Conservation (phyloP, 2,329 filamentous ascomycete genomes). For the Sclerotinia glacialis region DNA sequence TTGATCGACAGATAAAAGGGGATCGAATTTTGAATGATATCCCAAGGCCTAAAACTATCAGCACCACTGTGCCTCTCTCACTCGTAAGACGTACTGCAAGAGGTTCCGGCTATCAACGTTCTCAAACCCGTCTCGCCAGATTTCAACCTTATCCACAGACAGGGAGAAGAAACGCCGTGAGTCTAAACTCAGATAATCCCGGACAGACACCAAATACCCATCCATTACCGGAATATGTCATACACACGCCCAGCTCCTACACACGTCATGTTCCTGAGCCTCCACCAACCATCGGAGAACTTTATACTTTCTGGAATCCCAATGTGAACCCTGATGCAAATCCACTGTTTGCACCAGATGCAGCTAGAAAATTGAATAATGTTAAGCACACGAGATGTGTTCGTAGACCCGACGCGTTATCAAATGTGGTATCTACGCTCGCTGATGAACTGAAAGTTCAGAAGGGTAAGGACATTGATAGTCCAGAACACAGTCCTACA, state of each 20-base stretch:
- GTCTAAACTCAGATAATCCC: not conserved
- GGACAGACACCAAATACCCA: not conserved
- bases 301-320: not conserved
- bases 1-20: too few species aligned
- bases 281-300: too few species aligned
- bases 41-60: too few species aligned
- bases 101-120: too few species aligned
- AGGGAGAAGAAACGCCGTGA: not conserved
- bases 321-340: not conserved
- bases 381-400: not conserved
- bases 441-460: not conserved
- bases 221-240: not conserved
- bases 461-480: too few species aligned
- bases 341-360: not conserved
- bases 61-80: too few species aligned
- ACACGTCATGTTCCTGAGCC: not conserved
- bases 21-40: too few species aligned
- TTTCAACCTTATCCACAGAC: not conserved
- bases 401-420: not conserved
- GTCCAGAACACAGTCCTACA: too few species aligned
- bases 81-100: too few species aligned
- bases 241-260: too few species aligned
- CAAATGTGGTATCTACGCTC: not conserved
- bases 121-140: too few species aligned
- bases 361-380: not conserved